Base-by-base conservation (phyloP, 768 basidiomycete genomes). In the Wakefieldia striispora region DNA sequence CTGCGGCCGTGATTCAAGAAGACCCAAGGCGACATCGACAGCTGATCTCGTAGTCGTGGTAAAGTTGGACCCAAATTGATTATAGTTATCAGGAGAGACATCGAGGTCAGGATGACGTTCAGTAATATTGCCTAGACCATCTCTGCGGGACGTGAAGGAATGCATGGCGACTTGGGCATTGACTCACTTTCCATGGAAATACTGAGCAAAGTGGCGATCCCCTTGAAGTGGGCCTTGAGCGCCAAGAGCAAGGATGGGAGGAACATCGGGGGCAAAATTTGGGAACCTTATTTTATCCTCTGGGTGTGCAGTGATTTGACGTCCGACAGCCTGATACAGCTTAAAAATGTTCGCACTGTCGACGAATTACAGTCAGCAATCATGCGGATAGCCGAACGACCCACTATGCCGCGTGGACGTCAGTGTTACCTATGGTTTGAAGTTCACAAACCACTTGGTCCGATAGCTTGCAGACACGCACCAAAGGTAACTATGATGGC, bases 401-500 rank as follows among this genome's bases (percentile, higher is more conserved):
- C 63, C 50, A 69, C 88, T 79, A 76, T 46, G 82, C 80, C 4
- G 83, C 70, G 17, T 80, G 71, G 4, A 79, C 53, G 57, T 88
- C 81, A 2, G 85, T 86, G 60, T 92, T 92, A 35, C 91, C 88
- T 90, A 56, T 7, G 33, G 35, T 20, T 26, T 36, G 13, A 13
- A 9, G 11, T 12, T 11, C 47, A 19, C 0, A 17, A 31, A 19
- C 21, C 21, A 16, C 27, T 46, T n/a, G 16, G 27, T 21, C 29
- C 37, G n/a, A 9, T 24, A n/a, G 6, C 5, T 20, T 6, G 10
- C 12, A 16, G 36, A 17, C 21, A 61, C 79, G 57, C 61, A 85
- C 88, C 91, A 63, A 86, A 95, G 3, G 86, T 82, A 27, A 88
- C 73, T 31, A 88, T 78, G 56, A 86, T 84, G 1, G 86, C 86